Percentiles rank a stretch among this genome's conserved stretches.
phyloP scores from a whole-genome alignment of 148 eudicot genomes.

The Cornus controversa region DNA sequence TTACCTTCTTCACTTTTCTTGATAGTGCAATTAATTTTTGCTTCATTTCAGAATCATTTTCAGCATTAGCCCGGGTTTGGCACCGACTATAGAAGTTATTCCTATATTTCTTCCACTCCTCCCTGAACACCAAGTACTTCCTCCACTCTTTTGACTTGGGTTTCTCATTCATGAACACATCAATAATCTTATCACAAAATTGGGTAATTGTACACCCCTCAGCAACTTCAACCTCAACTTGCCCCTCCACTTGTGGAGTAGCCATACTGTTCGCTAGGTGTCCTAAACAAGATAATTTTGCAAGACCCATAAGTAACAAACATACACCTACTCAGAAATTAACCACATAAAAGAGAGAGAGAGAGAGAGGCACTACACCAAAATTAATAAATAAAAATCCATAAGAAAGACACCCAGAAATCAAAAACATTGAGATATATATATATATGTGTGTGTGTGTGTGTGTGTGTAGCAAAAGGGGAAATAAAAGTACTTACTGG shows the following conservation, averaged over 20 bases:
- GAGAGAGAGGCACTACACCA: not conserved
- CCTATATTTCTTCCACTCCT: slow-evolving; percentile 89
- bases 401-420: not conserved
- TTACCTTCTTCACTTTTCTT: slow-evolving; percentile 77
- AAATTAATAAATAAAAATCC: not conserved
- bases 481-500: slow-evolving; percentile 13
- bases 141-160: slow-evolving; percentile 87
- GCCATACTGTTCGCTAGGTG: slow-evolving; percentile 15
- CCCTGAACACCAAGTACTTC: slow-evolving; percentile 73
- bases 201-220: slow-evolving; percentile 86
- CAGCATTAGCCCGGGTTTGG: slow-evolving; percentile 49
- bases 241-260: slow-evolving; percentile 38
- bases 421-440: not conserved
- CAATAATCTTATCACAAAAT: slow-evolving; percentile 85
- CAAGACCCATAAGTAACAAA: not conserved
- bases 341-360: not conserved
- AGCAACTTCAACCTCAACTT: slow-evolving; percentile 63
- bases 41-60: slow-evolving; percentile 58
- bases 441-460: not conserved
- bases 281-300: slow-evolving; percentile 12
- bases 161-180: slow-evolving; percentile 80
- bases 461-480: not conserved
- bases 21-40: slow-evolving; percentile 50
- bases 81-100: slow-evolving; percentile 71
- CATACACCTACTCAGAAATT: not conserved